These are phyloP conservation scores for Austroboletus eburneus DNA, from an alignment of 768 basidiomycete genomes.

Conservation along the genomic window DNA sequence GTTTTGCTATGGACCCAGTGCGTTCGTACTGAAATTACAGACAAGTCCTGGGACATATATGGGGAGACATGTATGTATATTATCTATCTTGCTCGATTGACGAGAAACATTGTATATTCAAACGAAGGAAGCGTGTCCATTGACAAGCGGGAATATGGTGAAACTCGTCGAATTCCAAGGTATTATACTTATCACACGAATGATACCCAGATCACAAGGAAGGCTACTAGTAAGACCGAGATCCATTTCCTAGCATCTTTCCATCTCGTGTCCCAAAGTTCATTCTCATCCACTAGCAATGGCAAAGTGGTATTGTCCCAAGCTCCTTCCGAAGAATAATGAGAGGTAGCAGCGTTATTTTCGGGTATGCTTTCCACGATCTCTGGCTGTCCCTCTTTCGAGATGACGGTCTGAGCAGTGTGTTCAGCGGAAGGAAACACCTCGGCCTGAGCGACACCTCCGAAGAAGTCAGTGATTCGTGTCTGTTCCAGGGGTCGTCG, in stretches of 20 bases:
- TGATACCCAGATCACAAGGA: slow-evolving; percentile 28
- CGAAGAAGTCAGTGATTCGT: slow-evolving; percentile 81
- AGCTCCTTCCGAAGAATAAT: not conserved
- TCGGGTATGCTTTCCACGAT: not conserved
- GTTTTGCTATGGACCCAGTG: too few relatives aligned
- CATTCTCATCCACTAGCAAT: not conserved
- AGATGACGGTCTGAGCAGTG: not conserved
- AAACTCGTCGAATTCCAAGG: too few relatives aligned
- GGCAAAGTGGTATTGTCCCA: not conserved
- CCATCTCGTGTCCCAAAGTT: slow-evolving; percentile 18
- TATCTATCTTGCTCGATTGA: too few relatives aligned
- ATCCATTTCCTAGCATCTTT: slow-evolving; percentile 28
- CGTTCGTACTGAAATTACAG: too few relatives aligned
- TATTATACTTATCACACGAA: slow-evolving; percentile 9
- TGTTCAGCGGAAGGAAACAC: slow-evolving; percentile 33
- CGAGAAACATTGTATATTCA: too few relatives aligned
- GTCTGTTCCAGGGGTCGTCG: slow-evolving; percentile 55
- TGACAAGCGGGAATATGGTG: not conserved
- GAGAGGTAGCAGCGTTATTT: not conserved
- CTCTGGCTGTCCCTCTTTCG: not conserved
- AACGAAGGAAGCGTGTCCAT: too few relatives aligned
- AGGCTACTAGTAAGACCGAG: slow-evolving; percentile 23
- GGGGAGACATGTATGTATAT: too few relatives aligned
- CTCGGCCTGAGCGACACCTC: slow-evolving; percentile 84
- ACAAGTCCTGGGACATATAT: too few relatives aligned